These are phyloP conservation scores for Nemania diffusa DNA, from an alignment of 2,329 filamentous ascomycete genomes.

Conservation along the genomic window DNA sequence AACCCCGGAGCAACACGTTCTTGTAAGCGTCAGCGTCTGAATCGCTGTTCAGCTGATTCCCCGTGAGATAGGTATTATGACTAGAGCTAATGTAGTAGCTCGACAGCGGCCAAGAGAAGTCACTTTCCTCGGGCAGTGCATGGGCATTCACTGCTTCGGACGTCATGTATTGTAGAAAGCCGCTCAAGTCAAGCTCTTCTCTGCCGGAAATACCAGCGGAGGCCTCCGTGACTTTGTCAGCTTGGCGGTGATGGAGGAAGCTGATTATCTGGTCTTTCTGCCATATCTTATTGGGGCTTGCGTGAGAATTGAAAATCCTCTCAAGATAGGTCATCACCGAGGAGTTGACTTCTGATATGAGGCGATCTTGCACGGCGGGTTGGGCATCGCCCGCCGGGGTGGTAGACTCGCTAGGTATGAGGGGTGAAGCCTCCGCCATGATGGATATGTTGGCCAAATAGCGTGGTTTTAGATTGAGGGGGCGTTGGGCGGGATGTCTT, in stretches of 20 bases:
- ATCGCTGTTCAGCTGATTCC: conserved; percentile 86
- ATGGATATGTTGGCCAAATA: neutral
- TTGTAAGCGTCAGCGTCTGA: conserved; percentile 91
- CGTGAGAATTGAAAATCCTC: conserved; percentile 59
- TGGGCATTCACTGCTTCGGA: conserved; percentile 59
- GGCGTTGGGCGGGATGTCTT: neutral
- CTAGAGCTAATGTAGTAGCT: conserved; percentile 96
- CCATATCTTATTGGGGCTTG: conserved; percentile 56
- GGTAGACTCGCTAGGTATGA: conserved; percentile 44
- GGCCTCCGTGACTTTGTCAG: conserved; percentile 49
- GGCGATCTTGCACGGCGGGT: conserved; percentile 54
- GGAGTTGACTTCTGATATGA: conserved; percentile 55
- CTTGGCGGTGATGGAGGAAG: conserved; percentile 61
- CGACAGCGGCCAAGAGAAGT: conserved; percentile 80
- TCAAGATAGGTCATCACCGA: conserved; percentile 57
- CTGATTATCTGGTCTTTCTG: conserved; percentile 55
- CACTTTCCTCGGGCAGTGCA: conserved; percentile 54
- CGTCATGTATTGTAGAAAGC: conserved; percentile 67
- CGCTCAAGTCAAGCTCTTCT: conserved; percentile 57
- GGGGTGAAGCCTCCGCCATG: neutral
- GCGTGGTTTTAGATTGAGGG: neutral
- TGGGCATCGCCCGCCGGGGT: conserved; percentile 61
- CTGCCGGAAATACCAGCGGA: conserved; percentile 47
- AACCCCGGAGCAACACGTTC: conserved; percentile 82
- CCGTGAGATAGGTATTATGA: conserved; percentile 93